A percentile compares a stretch with the other conserved stretches of the same genome.
Evolutionary conservation across 306 rosid genomes (phyloP).

Genomic region (Vachellia pachyceras): DNA sequence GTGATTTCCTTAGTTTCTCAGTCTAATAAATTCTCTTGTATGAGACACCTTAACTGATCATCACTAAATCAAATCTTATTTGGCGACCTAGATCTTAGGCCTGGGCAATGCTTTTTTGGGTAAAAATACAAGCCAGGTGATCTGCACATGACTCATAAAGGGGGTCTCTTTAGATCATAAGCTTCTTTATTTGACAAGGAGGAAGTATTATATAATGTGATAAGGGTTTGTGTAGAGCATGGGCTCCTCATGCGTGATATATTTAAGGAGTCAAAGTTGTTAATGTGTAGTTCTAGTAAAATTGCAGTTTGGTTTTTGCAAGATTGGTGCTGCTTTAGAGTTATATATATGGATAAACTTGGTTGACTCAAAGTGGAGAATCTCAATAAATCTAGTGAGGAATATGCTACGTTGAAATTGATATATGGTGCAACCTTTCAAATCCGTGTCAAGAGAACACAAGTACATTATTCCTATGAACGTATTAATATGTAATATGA

Average conservation of each 20-base stretch:
- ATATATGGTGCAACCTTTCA: not conserved
- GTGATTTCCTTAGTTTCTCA: constrained; percentile 33
- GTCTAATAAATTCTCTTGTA: constrained; percentile 18
- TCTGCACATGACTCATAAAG: not conserved
- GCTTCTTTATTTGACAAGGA: not conserved
- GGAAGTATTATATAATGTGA: constrained; percentile 4
- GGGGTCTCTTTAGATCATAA: constrained; percentile 33
- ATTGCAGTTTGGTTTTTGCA: not conserved
- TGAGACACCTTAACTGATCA: constrained; percentile 19
- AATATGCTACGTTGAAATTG: not conserved
- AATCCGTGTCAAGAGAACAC: not conserved
- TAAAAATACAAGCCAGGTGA: constrained; percentile 22
- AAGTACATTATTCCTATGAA: not conserved
- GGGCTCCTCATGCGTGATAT: constrained; percentile 16
- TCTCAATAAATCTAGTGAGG: not conserved
- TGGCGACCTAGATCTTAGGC: constrained; percentile 27
- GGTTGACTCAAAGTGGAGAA: not conserved
- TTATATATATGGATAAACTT: constrained; percentile 20
- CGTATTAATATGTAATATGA: not conserved
- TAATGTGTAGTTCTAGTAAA: constrained; percentile 37
- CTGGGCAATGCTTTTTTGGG: constrained; percentile 13
- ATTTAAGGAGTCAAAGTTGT: constrained; percentile 26
- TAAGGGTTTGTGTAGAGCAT: constrained; percentile 17
- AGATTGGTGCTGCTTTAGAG: too few relatives aligned
- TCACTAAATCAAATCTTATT: constrained; percentile 27